A percentile compares a stretch with the other conserved stretches of the same genome.
Conservation (phyloP, 352 stramenopile species). For the Phytophthora europaea region DNA sequence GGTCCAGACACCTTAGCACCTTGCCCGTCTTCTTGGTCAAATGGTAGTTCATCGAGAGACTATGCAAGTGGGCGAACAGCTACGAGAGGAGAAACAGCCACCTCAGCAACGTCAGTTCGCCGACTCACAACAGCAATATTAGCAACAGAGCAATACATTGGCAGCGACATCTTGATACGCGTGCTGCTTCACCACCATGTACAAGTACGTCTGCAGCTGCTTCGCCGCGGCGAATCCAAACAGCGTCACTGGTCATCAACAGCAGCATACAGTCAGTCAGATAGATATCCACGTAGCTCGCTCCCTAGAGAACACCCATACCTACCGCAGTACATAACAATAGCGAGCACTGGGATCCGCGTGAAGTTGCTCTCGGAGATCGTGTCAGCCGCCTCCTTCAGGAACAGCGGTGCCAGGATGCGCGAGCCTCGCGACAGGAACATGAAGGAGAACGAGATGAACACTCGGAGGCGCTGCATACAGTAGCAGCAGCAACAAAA, state of each 20-base stretch:
- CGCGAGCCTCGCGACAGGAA: conserved; percentile 72
- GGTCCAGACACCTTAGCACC: conserved; percentile 93
- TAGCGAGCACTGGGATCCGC: conserved; percentile 53
- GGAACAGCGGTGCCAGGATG: conserved; percentile 77
- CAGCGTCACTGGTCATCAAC: conserved; percentile 42
- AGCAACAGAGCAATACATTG: conserved; percentile 44
- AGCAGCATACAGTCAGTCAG: not conserved
- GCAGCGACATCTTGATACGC: conserved; percentile 97
- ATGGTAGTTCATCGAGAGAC: conserved; percentile 97
- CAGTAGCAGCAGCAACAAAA: not conserved
- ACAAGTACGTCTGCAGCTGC: conserved; percentile 94
- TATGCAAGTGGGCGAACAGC: conserved; percentile 96
- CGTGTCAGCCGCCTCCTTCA: conserved; percentile 73
- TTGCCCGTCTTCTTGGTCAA: conserved; percentile 98
- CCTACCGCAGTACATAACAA: conserved; percentile 73
- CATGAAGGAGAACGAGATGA: conserved; percentile 75
- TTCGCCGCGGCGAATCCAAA: conserved; percentile 91
- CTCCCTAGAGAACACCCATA: not conserved
- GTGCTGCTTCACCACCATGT: conserved; percentile 96
- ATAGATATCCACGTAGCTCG: not conserved
- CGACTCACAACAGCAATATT: not conserved
- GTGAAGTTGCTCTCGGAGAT: conserved; percentile 53
- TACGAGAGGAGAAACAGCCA: conserved; percentile 17
- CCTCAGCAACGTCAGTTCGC: conserved; percentile 1
- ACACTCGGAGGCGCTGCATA: conserved; percentile 61